Base-by-base conservation (phyloP, 306 rosid species). In the Biancaea sappan region DNA sequence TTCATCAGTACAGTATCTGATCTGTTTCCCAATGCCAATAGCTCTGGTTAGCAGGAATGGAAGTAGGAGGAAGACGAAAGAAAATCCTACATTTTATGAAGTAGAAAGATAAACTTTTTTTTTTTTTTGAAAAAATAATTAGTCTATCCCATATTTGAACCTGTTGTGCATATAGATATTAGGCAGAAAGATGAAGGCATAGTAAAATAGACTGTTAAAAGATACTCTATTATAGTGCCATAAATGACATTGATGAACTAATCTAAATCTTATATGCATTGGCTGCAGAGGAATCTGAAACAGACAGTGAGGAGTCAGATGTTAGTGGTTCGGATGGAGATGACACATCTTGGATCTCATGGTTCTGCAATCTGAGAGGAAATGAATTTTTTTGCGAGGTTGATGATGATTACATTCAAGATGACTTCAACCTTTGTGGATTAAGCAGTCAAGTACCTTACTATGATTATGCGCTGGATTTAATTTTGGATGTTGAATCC, bases 381-480 rank as follows among this genome's bases (percentile, higher is more conserved):
- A 94, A 94, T 70, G 98, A 94, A 41, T 94, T 94, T 64, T 94
- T 94, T 77, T 94, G 98, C 53, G 98, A 94, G 81, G 98, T 94
- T 60, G 98, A 94, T 53, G 98, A 94, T 77, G 98, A 94, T 54
- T 94, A 94, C 82, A 94, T 94, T 40, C 98, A 94, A 76, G 98
- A 94, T 19, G 98, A 94, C 66, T 94, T 94, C 71, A 94, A 94
- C 84, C 94, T 94, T 6, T 94, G 97, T 11, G 94, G 98, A 62
- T 87, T 94, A 82, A 94, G 97, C 88, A 91, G 98, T 88, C 98
- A 91, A 91, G 98, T 94, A 80, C 98, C 98, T 2, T 94, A 94
- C 75, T 94, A 94, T 71, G 98, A 94, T 77, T 94, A 94, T 73
- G 98, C 98, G 12, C 97, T 94, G 48, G 98, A 94, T 86, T 90